phyloP scores from a whole-genome alignment of 2,329 filamentous ascomycete genomes.

The Ascochyta rabiei region DNA sequence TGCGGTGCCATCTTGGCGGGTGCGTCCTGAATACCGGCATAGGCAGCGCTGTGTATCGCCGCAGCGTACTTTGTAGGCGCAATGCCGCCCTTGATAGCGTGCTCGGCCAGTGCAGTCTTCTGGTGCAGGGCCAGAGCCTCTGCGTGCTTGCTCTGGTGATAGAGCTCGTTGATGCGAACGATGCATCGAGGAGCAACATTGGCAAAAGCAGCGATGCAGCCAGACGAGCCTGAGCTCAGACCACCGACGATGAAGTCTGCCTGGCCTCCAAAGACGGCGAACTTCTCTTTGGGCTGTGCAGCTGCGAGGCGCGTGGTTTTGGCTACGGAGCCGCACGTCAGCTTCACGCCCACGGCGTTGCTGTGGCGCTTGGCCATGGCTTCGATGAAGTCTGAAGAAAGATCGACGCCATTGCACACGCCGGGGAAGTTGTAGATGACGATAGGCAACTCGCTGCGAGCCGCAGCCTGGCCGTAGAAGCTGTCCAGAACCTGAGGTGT shows the following conservation, averaged over 20 bases:
- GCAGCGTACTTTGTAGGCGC: constrained; percentile 70
- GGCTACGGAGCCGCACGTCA: constrained; percentile 73
- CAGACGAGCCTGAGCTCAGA: constrained; percentile 57
- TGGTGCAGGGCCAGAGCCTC: constrained; percentile 66
- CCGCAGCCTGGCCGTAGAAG: constrained; percentile 57
- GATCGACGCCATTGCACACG: constrained; percentile 68
- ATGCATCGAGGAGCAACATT: constrained; percentile 62
- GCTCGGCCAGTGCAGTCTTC: constrained; percentile 67
- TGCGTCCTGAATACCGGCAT: constrained; percentile 52
- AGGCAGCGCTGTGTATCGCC: constrained; percentile 64
- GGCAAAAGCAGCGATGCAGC: constrained; percentile 62
- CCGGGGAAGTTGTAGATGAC: constrained; percentile 74
- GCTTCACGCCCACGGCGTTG: constrained; percentile 71
- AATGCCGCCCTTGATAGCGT: constrained; percentile 68
- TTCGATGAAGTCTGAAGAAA: constrained; percentile 68
- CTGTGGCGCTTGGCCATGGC: constrained; percentile 59
- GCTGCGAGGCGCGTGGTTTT: constrained; percentile 71
- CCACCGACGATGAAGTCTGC: constrained; percentile 69
- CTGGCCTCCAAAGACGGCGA: constrained; percentile 73
- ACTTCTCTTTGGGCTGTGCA: constrained; percentile 57
- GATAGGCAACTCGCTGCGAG: constrained; percentile 64
- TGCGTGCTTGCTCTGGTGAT: constrained; percentile 58
- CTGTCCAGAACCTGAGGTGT: constrained; percentile 48
- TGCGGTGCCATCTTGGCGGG: constrained; percentile 21
- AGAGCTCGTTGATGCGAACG: constrained; percentile 64